Evolutionary conservation across 352 stramenopile species (phyloP).

Genomic region (Bremia lactucae): DNA sequence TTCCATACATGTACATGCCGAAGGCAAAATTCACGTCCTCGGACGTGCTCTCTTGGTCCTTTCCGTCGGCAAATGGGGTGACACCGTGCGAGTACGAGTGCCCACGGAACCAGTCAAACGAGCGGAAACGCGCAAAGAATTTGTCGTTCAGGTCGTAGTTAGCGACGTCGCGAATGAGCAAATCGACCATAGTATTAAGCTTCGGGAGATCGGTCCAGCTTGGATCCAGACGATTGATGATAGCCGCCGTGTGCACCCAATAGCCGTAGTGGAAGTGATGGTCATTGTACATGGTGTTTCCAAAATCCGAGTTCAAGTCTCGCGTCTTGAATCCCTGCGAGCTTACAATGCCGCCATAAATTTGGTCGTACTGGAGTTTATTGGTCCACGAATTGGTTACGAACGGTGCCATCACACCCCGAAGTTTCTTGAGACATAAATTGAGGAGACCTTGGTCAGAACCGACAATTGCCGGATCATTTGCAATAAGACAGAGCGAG

Average conservation of each 20-base stretch:
- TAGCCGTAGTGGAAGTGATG: conserved; percentile 76
- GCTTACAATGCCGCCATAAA: conserved; percentile 49
- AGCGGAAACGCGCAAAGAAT: conserved; percentile 44
- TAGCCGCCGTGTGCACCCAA: conserved; percentile 41
- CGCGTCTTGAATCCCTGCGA: conserved; percentile 38
- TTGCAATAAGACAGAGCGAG: conserved; percentile 47
- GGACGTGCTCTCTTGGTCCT: conserved; percentile 58
- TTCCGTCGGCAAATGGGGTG: conserved; percentile 46
- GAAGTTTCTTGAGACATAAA: conserved; percentile 31
- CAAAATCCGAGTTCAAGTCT: conserved; percentile 56
- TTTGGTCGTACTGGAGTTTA: conserved; percentile 41
- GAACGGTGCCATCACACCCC: conserved; percentile 32
- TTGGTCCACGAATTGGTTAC: conserved; percentile 35
- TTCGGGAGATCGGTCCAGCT: conserved; percentile 26
- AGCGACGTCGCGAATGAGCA: conserved; percentile 50
- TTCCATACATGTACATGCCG: conserved; percentile 38
- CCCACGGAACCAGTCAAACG: conserved; percentile 56
- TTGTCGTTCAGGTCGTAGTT: conserved; percentile 29
- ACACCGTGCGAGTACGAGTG: conserved; percentile 66
- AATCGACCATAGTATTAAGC: conserved; percentile 28
- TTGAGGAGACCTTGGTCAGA: conserved; percentile 27
- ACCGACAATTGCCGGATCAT: conserved; percentile 29
- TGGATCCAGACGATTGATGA: conserved; percentile 34
- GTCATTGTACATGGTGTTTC: conserved; percentile 68
- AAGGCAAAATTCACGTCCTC: conserved; percentile 67